Evolutionary conservation across 2,329 filamentous ascomycete species (phyloP).

Genomic region (Fusarium subglutinans): DNA sequence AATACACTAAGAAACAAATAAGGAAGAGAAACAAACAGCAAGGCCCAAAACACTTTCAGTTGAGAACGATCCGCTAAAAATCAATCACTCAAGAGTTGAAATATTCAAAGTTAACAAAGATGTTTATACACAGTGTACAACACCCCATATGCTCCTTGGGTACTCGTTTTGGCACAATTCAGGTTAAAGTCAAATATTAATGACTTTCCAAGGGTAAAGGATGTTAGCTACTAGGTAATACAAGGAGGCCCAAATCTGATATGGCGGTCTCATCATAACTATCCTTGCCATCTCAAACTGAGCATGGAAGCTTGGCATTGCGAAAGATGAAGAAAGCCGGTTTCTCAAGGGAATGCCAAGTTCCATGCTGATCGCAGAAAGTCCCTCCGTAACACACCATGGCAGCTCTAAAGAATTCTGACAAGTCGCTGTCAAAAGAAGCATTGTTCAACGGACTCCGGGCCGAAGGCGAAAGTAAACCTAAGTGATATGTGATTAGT

Average conservation of each 20-base stretch:
- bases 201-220: no score
- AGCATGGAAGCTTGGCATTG: fast-evolving
- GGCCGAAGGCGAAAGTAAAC: not conserved
- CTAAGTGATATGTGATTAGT: not conserved
- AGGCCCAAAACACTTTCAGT: fast-evolving
- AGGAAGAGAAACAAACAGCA: not conserved
- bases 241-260: not conserved
- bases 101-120: not conserved
- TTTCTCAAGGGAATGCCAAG: not conserved
- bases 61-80: fast-evolving
- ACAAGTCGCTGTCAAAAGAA: no score
- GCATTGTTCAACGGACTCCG: not conserved
- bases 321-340: not conserved
- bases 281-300: not conserved
- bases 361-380: not conserved
- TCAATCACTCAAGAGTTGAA: not conserved
- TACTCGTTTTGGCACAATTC: not conserved
- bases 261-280: not conserved
- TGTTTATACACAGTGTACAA: not conserved
- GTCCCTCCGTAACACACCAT: not conserved
- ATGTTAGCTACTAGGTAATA: not conserved
- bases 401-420: not conserved
- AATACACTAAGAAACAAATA: not conserved
- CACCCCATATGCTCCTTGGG: no score
- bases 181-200: fast-evolving